These are phyloP conservation scores for Ormosia semicastrata DNA, from an alignment of 306 rosid genomes.

Conservation along the genomic window DNA sequence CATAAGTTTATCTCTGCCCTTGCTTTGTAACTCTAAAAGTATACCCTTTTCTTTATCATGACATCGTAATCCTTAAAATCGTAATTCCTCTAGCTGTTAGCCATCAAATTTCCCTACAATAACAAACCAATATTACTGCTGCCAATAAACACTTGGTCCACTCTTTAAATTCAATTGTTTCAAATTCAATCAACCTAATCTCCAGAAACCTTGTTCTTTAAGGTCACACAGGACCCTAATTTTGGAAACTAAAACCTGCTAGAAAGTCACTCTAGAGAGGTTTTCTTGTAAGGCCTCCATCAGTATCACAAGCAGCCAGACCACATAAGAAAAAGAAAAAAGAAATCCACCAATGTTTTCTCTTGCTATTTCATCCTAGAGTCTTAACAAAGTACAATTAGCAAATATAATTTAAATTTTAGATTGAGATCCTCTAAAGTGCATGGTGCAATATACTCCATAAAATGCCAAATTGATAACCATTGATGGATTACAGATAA, in stretches of 20 bases:
- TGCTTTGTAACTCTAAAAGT: not conserved
- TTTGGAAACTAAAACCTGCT: constrained; percentile 4
- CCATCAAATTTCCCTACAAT: not conserved
- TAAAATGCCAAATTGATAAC: not conserved
- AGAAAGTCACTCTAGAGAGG: not conserved
- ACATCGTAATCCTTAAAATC: not conserved
- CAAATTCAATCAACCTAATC: constrained; percentile 3
- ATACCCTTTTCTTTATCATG: not conserved
- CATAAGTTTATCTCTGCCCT: not conserved
- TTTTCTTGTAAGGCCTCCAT: constrained; percentile 5
- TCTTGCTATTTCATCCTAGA: not conserved
- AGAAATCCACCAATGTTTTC: not conserved
- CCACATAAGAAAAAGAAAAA: not conserved
- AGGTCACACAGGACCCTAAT: not conserved
- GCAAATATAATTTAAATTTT: not conserved
- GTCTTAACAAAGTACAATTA: constrained; percentile 4
- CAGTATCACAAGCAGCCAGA: not conserved
- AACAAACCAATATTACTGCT: not conserved
- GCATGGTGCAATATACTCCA: not conserved
- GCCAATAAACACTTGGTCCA: not conserved
- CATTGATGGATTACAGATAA: not conserved
- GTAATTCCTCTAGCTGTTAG: not conserved
- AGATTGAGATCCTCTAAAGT: constrained; percentile 10
- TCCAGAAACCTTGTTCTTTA: not conserved
- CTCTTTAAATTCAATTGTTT: not conserved